Base-by-base conservation (phyloP, 495 filamentous ascomycete genomes). In the Aspergillus funiculosus region DNA sequence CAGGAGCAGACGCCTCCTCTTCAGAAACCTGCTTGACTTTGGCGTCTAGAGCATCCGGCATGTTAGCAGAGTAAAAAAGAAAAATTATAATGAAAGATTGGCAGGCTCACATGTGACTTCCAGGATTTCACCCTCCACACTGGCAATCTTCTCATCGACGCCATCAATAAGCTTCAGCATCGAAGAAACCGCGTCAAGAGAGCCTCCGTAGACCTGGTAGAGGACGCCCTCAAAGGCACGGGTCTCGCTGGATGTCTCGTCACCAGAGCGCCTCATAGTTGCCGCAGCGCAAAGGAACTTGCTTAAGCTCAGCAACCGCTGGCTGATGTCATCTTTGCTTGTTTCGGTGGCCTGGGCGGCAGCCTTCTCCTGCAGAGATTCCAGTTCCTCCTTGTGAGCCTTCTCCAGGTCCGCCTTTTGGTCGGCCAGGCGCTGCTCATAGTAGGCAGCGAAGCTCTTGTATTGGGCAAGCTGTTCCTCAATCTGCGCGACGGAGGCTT, bases 151-250 rank as follows among this genome's bases (percentile, higher is more conserved):
- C 46, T 97, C 89, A 25, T 86, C 79, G 18, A 76, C 77, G 19
- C 90, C 92, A 34, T 87, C 73, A 43, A 94, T 85, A 28, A 99
- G 70, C 67, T 87, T 94, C 52, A 88, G 60, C 72, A 94, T 91
- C 9, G 86, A 78, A 26, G 76, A 71, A 11, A 99, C 87, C 13
- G 89, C 90, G 53, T 77, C 75, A 37, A 84, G 76, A 52, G 89
- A 85, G 22, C 94, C 94, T 15, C 80, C 83, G 63, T 99, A 99
- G 28, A 97, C 83, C 56, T 86, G 74, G 39, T 90, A 80, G 30
- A 99, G 74, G 20, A 92, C 83, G 39, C 86, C 88, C 66, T 99
- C 94, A 48, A 97, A 85, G 31, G 89, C 92, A 64, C 79, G 79
- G 56, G 78, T 86, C 65, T 95, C 87, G 2, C 71, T 61, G 14